phyloP scores from a whole-genome alignment of 2,329 filamentous ascomycete genomes.

The Aureobasidium sp. region DNA sequence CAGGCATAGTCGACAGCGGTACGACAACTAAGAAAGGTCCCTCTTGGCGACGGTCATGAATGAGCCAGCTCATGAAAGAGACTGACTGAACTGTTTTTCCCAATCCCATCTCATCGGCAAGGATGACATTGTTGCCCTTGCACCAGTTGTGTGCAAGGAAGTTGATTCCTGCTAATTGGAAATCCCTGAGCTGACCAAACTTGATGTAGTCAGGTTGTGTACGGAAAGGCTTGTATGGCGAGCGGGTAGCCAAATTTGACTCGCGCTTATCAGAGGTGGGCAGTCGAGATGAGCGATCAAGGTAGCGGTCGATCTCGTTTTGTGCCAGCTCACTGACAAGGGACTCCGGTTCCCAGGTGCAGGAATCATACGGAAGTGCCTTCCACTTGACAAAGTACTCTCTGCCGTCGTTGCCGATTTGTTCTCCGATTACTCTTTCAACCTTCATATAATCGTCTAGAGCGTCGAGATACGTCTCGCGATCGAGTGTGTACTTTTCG shows the following conservation, averaged over 20 bases:
- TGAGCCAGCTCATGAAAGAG: conserved; percentile 93
- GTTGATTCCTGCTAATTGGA: conserved; percentile 90
- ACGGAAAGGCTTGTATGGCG: conserved; percentile 63
- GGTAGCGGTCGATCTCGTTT: conserved; percentile 81
- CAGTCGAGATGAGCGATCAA: conserved; percentile 73
- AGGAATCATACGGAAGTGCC: conserved; percentile 83
- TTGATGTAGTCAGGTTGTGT: conserved; percentile 80
- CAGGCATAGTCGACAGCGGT: conserved; percentile 90
- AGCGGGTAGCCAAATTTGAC: conserved; percentile 65
- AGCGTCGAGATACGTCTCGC: conserved; percentile 82
- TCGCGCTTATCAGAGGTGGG: conserved; percentile 76
- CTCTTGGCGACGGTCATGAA: conserved; percentile 80
- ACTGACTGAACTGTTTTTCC: conserved; percentile 98
- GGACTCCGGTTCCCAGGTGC: conserved; percentile 81
- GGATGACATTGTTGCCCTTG: conserved; percentile 85
- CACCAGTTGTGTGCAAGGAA: conserved; percentile 97
- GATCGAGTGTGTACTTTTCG: conserved; percentile 91
- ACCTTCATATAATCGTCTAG: conserved; percentile 86
- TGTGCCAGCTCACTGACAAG: conserved; percentile 74
- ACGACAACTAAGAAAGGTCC: conserved; percentile 97
- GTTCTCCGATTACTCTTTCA: conserved; percentile 81
- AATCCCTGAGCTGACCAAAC: conserved; percentile 78
- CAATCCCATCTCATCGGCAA: conserved; percentile 97
- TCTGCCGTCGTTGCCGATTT: conserved; percentile 58
- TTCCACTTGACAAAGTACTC: conserved; percentile 93